Conservation (phyloP, 2,329 filamentous ascomycete genomes). For the Sphaerulina vaccinii region DNA sequence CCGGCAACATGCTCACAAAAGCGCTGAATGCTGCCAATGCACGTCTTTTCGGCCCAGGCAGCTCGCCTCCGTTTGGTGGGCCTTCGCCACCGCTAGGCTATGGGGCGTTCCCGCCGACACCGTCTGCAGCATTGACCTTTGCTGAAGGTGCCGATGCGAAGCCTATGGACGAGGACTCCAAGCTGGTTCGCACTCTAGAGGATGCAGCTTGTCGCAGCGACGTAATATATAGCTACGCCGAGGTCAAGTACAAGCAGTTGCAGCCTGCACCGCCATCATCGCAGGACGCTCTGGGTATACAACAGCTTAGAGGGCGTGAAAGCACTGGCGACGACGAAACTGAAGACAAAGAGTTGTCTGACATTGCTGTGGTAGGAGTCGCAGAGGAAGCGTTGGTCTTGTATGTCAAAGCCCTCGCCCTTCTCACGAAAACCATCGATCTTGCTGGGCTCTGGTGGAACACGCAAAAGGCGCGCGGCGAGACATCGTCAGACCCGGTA, state of each 20-base stretch:
- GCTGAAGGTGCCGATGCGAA: conserved; percentile 60
- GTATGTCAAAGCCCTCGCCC: conserved; percentile 88
- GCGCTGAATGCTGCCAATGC: conserved; percentile 90
- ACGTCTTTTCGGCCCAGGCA: conserved; percentile 65
- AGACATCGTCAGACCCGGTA: conserved; percentile 42
- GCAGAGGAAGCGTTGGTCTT: conserved; percentile 94
- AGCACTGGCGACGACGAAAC: conserved; percentile 51
- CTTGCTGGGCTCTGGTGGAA: conserved; percentile 89
- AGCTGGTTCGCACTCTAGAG: conserved; percentile 78
- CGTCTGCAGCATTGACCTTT: conserved; percentile 62
- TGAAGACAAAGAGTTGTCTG: conserved; percentile 76
- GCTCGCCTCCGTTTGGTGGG: conserved; percentile 63
- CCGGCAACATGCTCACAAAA: conserved; percentile 89
- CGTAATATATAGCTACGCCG: conserved; percentile 94
- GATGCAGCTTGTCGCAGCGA: conserved; percentile 91
- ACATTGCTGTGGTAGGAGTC: conserved; percentile 79
- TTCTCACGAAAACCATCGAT: conserved; percentile 93
- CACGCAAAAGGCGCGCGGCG: conserved; percentile 49
- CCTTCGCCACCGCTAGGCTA: conserved; percentile 73
- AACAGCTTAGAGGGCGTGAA: conserved; percentile 55
- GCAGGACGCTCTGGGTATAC: conserved; percentile 65
- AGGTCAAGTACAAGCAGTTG: conserved; percentile 98
- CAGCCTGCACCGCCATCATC: conserved; percentile 77
- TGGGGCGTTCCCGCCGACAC: conserved; percentile 76
- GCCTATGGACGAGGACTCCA: conserved; percentile 73